Percentiles rank a stretch among this genome's conserved stretches.
These are phyloP conservation scores for Boletus sp. DNA, from an alignment of 1,284 basidiomycete species.

Conservation along the genomic window DNA sequence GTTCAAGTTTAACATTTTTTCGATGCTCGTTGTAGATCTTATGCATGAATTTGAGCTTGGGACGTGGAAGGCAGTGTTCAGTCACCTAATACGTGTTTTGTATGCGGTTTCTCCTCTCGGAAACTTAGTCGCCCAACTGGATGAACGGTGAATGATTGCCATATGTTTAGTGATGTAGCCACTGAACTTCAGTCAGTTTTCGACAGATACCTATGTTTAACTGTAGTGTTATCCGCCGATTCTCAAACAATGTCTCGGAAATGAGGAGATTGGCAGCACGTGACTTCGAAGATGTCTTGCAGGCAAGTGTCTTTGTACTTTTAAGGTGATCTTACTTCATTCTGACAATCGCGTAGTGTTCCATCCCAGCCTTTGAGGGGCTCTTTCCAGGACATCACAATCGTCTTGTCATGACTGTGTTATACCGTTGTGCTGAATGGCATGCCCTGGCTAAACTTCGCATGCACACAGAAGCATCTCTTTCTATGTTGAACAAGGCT, in stretches of 20 bases:
- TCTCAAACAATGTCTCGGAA: constrained; percentile 13
- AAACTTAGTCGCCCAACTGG: constrained; percentile 4
- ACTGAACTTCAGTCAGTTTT: neutral
- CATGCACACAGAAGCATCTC: too few relatives aligned
- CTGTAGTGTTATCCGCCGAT: constrained; percentile 5
- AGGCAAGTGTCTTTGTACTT: constrained; percentile 7
- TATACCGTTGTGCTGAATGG: too few relatives aligned
- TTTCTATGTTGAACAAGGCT: too few relatives aligned
- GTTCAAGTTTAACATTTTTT: constrained; percentile 19
- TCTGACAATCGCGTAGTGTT: neutral
- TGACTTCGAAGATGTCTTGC: constrained; percentile 30
- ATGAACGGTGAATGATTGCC: constrained; percentile 5
- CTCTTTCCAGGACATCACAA: too few relatives aligned
- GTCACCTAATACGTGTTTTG: constrained; percentile 24
- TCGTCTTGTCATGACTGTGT: too few relatives aligned
- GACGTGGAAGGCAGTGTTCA: constrained; percentile 14
- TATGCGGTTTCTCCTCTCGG: constrained; percentile 7
- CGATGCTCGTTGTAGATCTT: constrained; percentile 24
- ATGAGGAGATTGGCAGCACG: constrained; percentile 13
- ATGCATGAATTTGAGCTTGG: constrained; percentile 34
- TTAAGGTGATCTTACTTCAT: neutral
- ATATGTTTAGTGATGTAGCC: neutral
- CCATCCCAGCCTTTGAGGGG: neutral
- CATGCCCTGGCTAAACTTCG: too few relatives aligned
- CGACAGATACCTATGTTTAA: constrained; percentile 12